phyloP scores from a whole-genome alignment of 1,284 basidiomycete genomes.

The Fomitopsis pinicola region DNA sequence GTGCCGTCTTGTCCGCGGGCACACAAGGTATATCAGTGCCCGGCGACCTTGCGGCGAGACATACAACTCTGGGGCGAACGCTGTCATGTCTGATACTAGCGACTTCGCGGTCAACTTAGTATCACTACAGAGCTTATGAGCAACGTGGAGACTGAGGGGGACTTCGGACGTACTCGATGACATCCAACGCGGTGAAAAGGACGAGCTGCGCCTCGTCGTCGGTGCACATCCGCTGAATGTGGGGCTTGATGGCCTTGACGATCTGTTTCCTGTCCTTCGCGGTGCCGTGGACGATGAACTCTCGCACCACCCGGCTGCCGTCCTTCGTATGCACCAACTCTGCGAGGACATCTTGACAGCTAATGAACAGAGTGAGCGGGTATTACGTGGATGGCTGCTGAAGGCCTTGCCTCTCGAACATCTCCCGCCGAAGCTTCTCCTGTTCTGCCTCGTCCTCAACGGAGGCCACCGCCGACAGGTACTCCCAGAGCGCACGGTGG shows the following conservation, averaged over 20 bases:
- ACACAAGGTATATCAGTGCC: slow-evolving; percentile 75
- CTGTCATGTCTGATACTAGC: slow-evolving; percentile 60
- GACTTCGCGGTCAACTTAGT: slow-evolving; percentile 84
- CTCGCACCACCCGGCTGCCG: slow-evolving; percentile 79
- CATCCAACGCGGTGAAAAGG: slow-evolving; percentile 82
- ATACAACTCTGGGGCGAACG: slow-evolving; percentile 51
- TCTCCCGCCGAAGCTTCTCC: slow-evolving; percentile 58
- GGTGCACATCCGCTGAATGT: slow-evolving; percentile 78
- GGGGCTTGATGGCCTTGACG: slow-evolving; percentile 81
- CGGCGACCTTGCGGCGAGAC: slow-evolving; percentile 66
- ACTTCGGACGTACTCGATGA: slow-evolving; percentile 64
- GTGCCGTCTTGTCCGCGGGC: slow-evolving; percentile 74
- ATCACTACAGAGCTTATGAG: slow-evolving; percentile 49
- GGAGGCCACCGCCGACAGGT: slow-evolving; percentile 51
- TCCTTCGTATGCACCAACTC: slow-evolving; percentile 93
- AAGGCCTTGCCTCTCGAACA: slow-evolving; percentile 53
- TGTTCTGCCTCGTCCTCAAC: slow-evolving; percentile 53
- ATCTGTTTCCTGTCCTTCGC: slow-evolving; percentile 93
- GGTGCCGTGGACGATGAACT: slow-evolving; percentile 74
- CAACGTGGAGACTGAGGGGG: neutral
- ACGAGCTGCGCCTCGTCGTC: slow-evolving; percentile 88
- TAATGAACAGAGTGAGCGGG: slow-evolving; percentile 21
- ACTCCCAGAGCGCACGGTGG: slow-evolving; percentile 79
- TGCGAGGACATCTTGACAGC: slow-evolving; percentile 77
- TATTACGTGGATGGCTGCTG: neutral